phyloP scores from a whole-genome alignment of 371 early-diverging fungal genomes.

The Encephalitozoon cuniculi region DNA sequence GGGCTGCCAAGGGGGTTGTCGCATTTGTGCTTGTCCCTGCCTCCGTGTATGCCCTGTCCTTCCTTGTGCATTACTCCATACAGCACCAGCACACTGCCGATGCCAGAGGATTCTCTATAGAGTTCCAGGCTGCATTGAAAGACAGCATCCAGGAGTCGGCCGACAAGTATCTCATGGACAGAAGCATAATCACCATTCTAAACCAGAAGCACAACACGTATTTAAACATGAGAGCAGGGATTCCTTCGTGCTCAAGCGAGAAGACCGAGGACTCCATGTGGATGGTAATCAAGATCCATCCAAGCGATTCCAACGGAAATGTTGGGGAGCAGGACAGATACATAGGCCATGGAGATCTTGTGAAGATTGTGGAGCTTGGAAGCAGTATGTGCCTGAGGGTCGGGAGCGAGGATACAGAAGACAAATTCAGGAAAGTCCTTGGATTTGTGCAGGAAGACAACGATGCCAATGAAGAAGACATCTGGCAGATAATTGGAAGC shows the following conservation, averaged over 20 bases:
- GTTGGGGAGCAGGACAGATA: slow-evolving; percentile 13
- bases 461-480: slow-evolving; percentile 6
- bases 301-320: neutral
- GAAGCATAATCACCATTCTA: slow-evolving; percentile 9
- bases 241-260: neutral
- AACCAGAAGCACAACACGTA: slow-evolving; percentile 2
- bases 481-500: slow-evolving; percentile 14
- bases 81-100: neutral
- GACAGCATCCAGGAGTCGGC: neutral
- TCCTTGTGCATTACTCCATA: neutral
- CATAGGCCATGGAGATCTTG: slow-evolving; percentile 23
- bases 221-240: neutral
- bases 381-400: slow-evolving; percentile 7
- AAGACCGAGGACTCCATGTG: neutral
- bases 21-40: neutral
- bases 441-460: neutral
- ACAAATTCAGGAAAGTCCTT: slow-evolving; percentile 15
- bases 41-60: neutral
- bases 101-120: neutral
- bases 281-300: slow-evolving; percentile 18
- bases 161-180: slow-evolving; percentile 28
- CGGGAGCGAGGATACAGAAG: neutral
- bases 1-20: neutral
- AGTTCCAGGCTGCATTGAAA: slow-evolving; percentile 12
- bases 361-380: slow-evolving; percentile 13